Evolutionary conservation across 2,329 filamentous ascomycete genomes (phyloP).

Genomic region (Nigrospora sphaerica): DNA sequence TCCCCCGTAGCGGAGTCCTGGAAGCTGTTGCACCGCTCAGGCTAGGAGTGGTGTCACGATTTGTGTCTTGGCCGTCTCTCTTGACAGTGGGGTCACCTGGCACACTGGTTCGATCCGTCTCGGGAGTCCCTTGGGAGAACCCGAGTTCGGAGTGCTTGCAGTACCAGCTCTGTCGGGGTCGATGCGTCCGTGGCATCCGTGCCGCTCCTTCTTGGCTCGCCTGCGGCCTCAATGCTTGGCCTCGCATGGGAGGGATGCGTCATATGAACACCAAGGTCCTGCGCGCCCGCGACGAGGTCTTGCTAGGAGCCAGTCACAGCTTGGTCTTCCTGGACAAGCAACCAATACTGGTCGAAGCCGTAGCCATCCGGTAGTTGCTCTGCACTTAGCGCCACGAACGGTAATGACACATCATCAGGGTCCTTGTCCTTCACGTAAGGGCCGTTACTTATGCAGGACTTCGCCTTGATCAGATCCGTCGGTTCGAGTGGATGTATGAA

Average conservation of each 20-base stretch:
- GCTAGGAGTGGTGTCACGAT: neutral
- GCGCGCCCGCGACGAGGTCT: neutral
- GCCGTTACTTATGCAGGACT: neutral
- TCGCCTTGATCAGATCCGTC: neutral
- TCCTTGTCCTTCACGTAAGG: neutral
- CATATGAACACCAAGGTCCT: neutral
- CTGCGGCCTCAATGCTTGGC: neutral
- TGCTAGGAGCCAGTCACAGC: neutral
- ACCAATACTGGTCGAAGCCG: neutral
- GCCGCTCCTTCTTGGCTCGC: neutral
- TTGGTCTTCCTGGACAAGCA: neutral
- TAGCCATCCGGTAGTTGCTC: neutral
- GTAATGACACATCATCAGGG: neutral
- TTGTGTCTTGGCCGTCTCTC: neutral
- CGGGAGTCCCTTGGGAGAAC: too few species aligned
- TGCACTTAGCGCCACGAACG: neutral
- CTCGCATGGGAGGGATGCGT: neutral
- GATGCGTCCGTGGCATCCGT: neutral
- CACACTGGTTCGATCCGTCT: too few species aligned
- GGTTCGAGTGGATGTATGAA: neutral
- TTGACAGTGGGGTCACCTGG: neutral
- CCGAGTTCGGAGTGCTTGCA: neutral
- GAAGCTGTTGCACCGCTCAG: neutral
- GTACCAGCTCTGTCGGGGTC: neutral
- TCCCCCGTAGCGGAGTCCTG: neutral